phyloP scores from a whole-genome alignment of 1,284 basidiomycete species.

The Cryptococcus sp. region DNA sequence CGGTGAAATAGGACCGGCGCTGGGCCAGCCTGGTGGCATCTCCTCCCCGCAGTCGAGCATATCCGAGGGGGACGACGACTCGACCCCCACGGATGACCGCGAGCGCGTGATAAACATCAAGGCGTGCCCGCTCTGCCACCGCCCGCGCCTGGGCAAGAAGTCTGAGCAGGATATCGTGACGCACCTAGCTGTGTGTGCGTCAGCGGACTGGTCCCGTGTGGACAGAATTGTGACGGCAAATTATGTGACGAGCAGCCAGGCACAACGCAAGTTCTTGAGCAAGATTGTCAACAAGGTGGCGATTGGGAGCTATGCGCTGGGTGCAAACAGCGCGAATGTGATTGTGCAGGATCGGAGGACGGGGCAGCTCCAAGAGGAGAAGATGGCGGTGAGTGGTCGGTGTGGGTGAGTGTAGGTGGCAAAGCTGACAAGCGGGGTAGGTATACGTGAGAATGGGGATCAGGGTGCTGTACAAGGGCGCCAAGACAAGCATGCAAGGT shows the following conservation, averaged over 20 bases:
- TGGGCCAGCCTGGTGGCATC: conserved; percentile 2
- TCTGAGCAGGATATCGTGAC: conserved; percentile 91
- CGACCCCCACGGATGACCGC: conserved; percentile 55
- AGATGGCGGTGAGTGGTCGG: conserved; percentile 60
- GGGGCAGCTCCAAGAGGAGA: conserved; percentile 93
- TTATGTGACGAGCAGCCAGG: conserved; percentile 91
- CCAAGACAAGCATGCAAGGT: conserved; percentile 85
- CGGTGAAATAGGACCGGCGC: conserved; percentile 9
- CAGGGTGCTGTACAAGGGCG: conserved; percentile 88
- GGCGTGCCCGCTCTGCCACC: conserved; percentile 89
- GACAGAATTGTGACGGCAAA: conserved; percentile 88
- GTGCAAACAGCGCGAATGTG: conserved; percentile 83
- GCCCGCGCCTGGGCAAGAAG: conserved; percentile 75
- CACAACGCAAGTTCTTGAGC: conserved; percentile 94
- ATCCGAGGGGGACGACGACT: conserved; percentile 48
- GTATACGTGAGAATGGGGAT: conserved; percentile 93
- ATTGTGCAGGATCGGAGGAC: conserved; percentile 88
- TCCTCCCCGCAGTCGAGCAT: conserved; percentile 17
- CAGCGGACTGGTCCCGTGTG: conserved; percentile 84
- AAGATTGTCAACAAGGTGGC: conserved; percentile 82
- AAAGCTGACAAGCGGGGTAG: conserved; percentile 53
- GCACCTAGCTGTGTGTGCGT: conserved; percentile 89
- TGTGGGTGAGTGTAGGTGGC: background rate
- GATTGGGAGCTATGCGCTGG: conserved; percentile 80
- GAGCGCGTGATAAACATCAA: conserved; percentile 94